Conservation (phyloP, 2,329 filamentous ascomycete genomes). For the Zarea fungicola region DNA sequence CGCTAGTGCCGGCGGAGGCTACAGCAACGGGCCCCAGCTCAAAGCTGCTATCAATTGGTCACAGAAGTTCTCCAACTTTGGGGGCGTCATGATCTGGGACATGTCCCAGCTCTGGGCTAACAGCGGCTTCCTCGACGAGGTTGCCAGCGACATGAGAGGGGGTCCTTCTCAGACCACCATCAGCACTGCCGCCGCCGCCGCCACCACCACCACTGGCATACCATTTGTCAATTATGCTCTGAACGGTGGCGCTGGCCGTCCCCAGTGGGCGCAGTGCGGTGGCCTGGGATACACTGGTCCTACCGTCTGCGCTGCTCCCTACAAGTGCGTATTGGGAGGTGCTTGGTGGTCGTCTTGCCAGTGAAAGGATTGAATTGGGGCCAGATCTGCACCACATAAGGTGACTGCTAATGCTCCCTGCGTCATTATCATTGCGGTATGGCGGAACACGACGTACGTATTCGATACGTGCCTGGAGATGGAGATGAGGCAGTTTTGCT, state of each 20-base stretch:
- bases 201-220: background rate
- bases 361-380: too few species aligned
- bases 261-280: conserved; percentile 13
- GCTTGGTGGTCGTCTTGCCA: conserved; percentile 1
- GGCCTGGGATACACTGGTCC: conserved; percentile 10
- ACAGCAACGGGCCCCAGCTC: conserved; percentile 41
- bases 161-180: background rate
- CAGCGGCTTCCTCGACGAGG: conserved; percentile 44
- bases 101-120: conserved; percentile 55
- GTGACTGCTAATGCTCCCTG: too few species aligned
- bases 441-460: too few species aligned
- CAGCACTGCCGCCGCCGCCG: conserved; percentile 1
- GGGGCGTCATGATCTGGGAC: conserved; percentile 67
- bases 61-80: conserved; percentile 54
- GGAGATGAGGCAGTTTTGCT: too few species aligned
- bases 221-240: conserved; percentile 1
- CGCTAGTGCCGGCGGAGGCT: conserved; percentile 50
- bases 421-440: too few species aligned
- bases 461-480: too few species aligned
- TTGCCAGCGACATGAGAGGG: conserved; percentile 31
- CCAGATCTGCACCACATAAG: too few species aligned
- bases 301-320: conserved; percentile 5
- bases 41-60: conserved; percentile 47
- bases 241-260: background rate
- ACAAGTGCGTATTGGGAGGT: background rate